phyloP scores from a whole-genome alignment of 2,329 filamentous ascomycete species.

The Colletotrichum sp. region DNA sequence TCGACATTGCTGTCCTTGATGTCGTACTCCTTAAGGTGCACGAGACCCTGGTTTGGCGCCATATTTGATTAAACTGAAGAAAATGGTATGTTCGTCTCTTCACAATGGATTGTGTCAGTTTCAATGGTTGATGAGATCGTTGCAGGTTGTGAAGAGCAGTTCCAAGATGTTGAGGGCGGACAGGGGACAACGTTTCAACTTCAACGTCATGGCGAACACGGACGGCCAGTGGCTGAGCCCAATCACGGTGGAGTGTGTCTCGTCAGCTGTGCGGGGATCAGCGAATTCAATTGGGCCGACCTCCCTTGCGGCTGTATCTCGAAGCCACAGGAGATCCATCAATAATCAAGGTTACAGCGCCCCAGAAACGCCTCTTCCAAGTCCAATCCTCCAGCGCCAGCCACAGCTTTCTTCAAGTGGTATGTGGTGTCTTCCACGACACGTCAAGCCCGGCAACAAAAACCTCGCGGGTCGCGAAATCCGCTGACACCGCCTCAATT shows the following conservation, averaged over 20 bases:
- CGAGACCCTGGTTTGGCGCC: conserved; percentile 65
- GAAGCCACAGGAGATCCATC: conserved; percentile 17
- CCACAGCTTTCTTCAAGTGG: background rate
- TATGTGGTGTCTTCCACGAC: background rate
- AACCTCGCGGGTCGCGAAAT: background rate
- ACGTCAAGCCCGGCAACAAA: background rate
- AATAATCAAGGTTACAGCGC: conserved; percentile 8
- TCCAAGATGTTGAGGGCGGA: background rate
- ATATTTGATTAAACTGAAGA: conserved; percentile 41
- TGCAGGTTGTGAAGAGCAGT: background rate
- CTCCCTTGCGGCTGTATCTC: conserved; percentile 7
- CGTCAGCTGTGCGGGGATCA: conserved; percentile 18
- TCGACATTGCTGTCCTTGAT: conserved; percentile 73
- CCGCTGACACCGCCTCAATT: background rate
- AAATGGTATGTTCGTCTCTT: background rate
- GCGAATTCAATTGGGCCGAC: conserved; percentile 11
- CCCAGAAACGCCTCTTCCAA: conserved; percentile 11
- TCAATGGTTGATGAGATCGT: background rate
- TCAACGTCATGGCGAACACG: conserved; percentile 14
- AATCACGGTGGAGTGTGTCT: conserved; percentile 10
- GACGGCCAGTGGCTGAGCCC: conserved; percentile 11
- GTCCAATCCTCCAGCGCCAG: conserved; percentile 3
- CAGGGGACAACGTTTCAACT: conserved; percentile 5
- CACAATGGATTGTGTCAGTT: background rate
- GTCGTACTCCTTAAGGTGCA: conserved; percentile 69